Evolutionary conservation across 2,329 filamentous ascomycete genomes (phyloP), one percentile per base, ranked within the genome.

Genomic region (Elsinoe perseae): DNA sequence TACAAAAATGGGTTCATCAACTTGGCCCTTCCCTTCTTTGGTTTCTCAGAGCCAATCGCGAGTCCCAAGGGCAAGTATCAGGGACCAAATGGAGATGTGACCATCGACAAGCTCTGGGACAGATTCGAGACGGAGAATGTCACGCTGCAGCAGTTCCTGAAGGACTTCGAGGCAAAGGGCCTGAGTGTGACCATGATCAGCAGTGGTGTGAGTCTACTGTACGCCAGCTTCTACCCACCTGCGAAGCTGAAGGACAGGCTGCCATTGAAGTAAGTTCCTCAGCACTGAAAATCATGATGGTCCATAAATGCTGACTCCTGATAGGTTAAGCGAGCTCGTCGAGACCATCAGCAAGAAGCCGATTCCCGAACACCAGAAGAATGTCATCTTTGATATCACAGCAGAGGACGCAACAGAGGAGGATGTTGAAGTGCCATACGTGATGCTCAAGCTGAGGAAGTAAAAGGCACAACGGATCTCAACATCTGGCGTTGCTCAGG

Each of bases 1-100:
- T 98, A 95, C 84, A 97, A 97, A 82, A 98, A 98, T 69, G 93
- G 93, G 14, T 98, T 98, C 72, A 80, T 97, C 74, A 98, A 98
- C 75, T 75, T 98, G 63, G 93, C 93, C 1, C 76, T 98, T 61
- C 93, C 93, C 0, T 97, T 98, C 80, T 95, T 98, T 64, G 92
- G 92, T 36, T 98, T 98, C 80, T 95, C 89, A 67, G 93, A 98
- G 74, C 93, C 93, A 2, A 95, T 98, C 64, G 84, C 85, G 4
- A 95, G 89, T 64, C 89, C 91, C 27, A 97, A 96, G 80, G 88
- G 92, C 61, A 88, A 83, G 65, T 98, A 97, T 75, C 77, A 84
- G 68, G 87, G 89, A 20, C 85, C 85, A 54, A 74, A 87, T 40
- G 87, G 87, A 66, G 86, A 84, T 63, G 88, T 95, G 16, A 83